Evolutionary conservation across 2,329 filamentous ascomycete genomes (phyloP).

Genomic region (Trichoderma koningii): DNA sequence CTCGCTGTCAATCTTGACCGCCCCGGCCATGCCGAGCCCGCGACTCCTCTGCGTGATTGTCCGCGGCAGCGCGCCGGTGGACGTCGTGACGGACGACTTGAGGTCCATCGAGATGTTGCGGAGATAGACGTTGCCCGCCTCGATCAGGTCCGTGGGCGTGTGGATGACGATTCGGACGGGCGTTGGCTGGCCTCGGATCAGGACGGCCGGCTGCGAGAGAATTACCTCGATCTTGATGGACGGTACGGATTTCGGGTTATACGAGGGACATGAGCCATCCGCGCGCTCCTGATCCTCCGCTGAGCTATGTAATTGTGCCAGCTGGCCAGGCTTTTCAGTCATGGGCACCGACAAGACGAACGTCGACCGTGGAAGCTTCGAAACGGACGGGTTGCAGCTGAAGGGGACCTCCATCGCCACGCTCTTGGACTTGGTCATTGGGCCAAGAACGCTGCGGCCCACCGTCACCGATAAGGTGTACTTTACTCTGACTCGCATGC

Average conservation of each 20-base stretch:
- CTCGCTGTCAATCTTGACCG: constrained; percentile 13
- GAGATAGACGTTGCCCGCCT: constrained; percentile 9
- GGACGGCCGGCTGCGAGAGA: constrained; percentile 9
- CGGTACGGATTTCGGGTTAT: not conserved
- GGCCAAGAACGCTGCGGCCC: constrained; percentile 8
- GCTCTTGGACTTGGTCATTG: constrained; percentile 16
- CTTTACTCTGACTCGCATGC: constrained; percentile 2
- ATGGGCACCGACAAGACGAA: constrained; percentile 12
- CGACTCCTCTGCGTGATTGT: constrained; percentile 9
- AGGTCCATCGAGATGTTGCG: constrained; percentile 10
- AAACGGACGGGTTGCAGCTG: not conserved
- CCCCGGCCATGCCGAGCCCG: constrained; percentile 19
- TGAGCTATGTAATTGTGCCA: not conserved
- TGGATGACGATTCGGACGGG: constrained; percentile 11
- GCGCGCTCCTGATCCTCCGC: constrained; percentile 4
- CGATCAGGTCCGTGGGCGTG: constrained; percentile 9
- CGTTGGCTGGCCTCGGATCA: constrained; percentile 16
- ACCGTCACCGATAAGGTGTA: constrained; percentile 5
- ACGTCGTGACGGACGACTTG: not conserved
- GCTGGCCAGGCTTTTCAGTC: not conserved
- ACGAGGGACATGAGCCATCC: constrained; percentile 8
- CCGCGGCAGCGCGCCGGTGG: not conserved
- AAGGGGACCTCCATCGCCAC: constrained; percentile 1
- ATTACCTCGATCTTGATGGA: constrained; percentile 11
- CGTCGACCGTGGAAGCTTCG: constrained; percentile 3